Base-by-base conservation (phyloP, 352 stramenopile species). In the Phytophthora capsici region DNA sequence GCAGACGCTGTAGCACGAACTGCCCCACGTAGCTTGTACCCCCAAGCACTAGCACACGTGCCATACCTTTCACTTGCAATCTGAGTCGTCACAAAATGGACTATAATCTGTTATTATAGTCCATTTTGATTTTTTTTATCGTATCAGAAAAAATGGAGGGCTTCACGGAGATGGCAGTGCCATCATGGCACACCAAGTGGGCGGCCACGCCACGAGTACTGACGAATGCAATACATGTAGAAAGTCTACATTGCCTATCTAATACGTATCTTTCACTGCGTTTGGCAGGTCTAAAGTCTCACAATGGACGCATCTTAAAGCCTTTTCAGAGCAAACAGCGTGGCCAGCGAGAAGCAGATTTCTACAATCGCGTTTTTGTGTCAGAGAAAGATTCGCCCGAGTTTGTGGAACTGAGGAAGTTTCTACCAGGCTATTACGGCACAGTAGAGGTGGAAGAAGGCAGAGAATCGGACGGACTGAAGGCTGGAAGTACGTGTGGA, bases 251-350 rank as follows among this genome's bases (percentile, higher is more conserved):
- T 64, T 13, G 1, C 0, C 10, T 34, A 17, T 36, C 19, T 54
- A 52, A 60, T 17, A 2, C 10, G 2, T 32, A 26, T 12, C 28
- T 26, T 36, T 22, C 2, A 19, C n/a, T 59, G 13, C 14, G 17
- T n/a, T 37, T 19, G 6, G 5, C 38, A 94, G 86, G 83, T 63
- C 55, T 95, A 36, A 89, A 88, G 40, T 58, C 84, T 28, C 64
- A 78, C 50, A 73, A 74, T n/a, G 88, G 81, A 0, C 77, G 79
- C 48, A 88, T 96, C 57, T 73, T 93, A 43, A 96, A 96, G 65
- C 89, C 86, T 7, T 96, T 95, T 62, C 89, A 96, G 65, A 90
- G 72, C 65, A 92, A 90, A 49, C 73, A 74, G 45, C 76, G 89
- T 19, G 89, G 89, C 10, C 77, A 93, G 62, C 78, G 73, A 44